Percentiles rank a stretch among this genome's conserved stretches.
phyloP scores from a whole-genome alignment of 345 rosid genomes.

The Pseudoturritis turrita region DNA sequence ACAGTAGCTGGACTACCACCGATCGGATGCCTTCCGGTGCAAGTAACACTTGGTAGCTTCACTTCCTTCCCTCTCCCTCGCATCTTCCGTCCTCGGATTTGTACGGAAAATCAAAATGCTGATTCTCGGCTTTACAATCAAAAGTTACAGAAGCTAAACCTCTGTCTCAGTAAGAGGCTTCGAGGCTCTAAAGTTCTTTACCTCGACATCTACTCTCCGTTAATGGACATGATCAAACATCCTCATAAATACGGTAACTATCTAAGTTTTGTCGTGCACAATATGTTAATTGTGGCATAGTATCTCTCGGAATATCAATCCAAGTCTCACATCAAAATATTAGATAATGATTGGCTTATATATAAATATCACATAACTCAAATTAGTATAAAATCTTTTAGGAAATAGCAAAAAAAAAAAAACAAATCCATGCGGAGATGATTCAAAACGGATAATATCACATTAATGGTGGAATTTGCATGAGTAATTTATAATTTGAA shows the following conservation, averaged over 20 bases:
- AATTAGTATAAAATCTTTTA: too few relatives aligned
- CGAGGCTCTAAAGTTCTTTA: constrained; percentile 16
- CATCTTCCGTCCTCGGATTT: neutral
- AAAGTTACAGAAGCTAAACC: constrained; percentile 18
- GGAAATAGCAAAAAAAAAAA: too few relatives aligned
- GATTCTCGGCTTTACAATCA: constrained; percentile 29
- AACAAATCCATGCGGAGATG: too few relatives aligned
- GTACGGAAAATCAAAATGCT: constrained; percentile 18
- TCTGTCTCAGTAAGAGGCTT: constrained; percentile 10
- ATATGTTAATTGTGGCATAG: neutral
- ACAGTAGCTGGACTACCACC: constrained; percentile 34
- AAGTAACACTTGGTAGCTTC: constrained; percentile 19
- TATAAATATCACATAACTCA: too few relatives aligned
- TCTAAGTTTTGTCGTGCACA: neutral
- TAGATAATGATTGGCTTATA: too few relatives aligned
- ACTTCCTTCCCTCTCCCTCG: neutral
- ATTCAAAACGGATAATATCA: too few relatives aligned
- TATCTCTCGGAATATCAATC: too few relatives aligned
- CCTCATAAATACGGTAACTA: constrained; percentile 25
- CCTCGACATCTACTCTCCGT: constrained; percentile 30
- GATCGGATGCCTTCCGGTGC: constrained; percentile 36
- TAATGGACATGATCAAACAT: constrained; percentile 25
- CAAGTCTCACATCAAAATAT: too few relatives aligned
- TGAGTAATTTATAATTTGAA: neutral
- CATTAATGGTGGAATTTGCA: too few relatives aligned